These are phyloP conservation scores for Ceratopteris richardii DNA, from an alignment of 75 land plant genomes.

Conservation along the genomic window DNA sequence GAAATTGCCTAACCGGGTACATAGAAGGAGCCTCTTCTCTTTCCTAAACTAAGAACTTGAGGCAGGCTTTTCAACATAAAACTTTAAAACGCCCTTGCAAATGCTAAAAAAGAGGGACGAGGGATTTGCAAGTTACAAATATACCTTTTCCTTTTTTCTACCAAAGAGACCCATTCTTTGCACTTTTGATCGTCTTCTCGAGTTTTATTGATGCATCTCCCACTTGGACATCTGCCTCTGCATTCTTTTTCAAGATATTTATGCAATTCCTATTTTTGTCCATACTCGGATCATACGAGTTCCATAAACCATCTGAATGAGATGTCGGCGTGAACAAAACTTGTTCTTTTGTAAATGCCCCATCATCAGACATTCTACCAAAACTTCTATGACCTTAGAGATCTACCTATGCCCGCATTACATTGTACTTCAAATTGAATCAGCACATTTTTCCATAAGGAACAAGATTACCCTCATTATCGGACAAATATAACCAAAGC, in stretches of 20 bases:
- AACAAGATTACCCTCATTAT: no score
- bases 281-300: no score
- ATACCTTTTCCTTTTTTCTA: not conserved
- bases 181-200: conserved; percentile 17
- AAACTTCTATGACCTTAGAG: not conserved
- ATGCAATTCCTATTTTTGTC: not conserved
- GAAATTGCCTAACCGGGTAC: no score
- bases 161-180: conserved; percentile 6
- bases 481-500: no score
- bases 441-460: no score
- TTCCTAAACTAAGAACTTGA: no score
- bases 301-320: not conserved
- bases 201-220: conserved; percentile 17
- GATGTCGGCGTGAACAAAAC: not conserved
- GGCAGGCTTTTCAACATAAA: no score
- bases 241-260: conserved; percentile 1
- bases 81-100: no score
- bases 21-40: no score
- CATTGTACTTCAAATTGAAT: no score
- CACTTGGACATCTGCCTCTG: not conserved
- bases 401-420: conserved; percentile 38
- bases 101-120: no score
- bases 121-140: no score
- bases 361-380: not conserved
- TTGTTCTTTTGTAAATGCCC: conserved; percentile 3